phyloP scores from a whole-genome alignment of 2,329 filamentous ascomycete species.

The Zopfia rhizophila region DNA sequence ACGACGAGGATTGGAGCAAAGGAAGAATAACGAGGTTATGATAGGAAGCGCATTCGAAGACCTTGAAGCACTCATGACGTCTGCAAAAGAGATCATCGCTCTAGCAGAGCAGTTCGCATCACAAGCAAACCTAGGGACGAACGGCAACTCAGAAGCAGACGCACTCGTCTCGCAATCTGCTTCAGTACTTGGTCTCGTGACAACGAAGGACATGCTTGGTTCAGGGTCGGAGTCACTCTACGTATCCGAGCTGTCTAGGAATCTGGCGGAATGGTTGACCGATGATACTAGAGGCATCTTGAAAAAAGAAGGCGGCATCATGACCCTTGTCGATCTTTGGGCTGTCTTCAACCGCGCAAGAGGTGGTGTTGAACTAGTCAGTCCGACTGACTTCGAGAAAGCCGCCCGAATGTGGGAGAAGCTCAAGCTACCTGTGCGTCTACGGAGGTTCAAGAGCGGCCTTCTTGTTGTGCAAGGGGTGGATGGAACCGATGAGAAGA shows the following conservation, averaged over 20 bases:
- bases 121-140: slow-evolving; percentile 69
- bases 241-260: slow-evolving; percentile 68
- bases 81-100: slow-evolving; percentile 93
- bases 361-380: slow-evolving; percentile 93
- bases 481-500: slow-evolving; percentile 91
- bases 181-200: slow-evolving; percentile 86
- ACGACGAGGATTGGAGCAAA: slow-evolving; percentile 81
- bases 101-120: slow-evolving; percentile 88
- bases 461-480: slow-evolving; percentile 92
- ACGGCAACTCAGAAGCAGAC: slow-evolving; percentile 72
- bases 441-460: slow-evolving; percentile 90
- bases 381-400: slow-evolving; percentile 89
- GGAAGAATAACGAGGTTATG: slow-evolving; percentile 91
- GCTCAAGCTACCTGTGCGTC: slow-evolving; percentile 83
- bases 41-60: slow-evolving; percentile 97
- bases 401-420: slow-evolving; percentile 89
- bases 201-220: slow-evolving; percentile 92
- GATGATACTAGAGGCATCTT: slow-evolving; percentile 50
- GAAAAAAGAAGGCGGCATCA: slow-evolving; percentile 50
- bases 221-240: slow-evolving; percentile 86
- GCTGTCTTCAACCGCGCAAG: slow-evolving; percentile 88
- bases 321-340: slow-evolving; percentile 54
- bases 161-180: slow-evolving; percentile 83
- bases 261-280: slow-evolving; percentile 52
- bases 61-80: slow-evolving; percentile 95